These are phyloP conservation scores for Mycena capillaripes DNA, from an alignment of 768 basidiomycete genomes.

Conservation along the genomic window DNA sequence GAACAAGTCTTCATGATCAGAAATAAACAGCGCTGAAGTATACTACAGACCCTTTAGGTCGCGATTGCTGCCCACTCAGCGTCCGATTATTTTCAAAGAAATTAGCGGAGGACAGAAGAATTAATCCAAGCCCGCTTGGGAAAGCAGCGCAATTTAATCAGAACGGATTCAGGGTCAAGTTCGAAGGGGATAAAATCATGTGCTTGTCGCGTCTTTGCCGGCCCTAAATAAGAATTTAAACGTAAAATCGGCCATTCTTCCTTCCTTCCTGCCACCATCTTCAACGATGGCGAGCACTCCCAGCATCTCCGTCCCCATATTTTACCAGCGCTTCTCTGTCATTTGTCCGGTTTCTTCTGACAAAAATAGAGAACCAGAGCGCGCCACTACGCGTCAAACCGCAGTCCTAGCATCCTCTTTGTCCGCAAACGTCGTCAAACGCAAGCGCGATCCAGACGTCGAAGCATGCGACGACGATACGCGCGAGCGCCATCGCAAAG, in stretches of 20 bases:
- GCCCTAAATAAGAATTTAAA: conserved; percentile 6
- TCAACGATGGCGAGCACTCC: neutral
- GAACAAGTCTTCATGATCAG: no score
- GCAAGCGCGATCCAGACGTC: conserved; percentile 11
- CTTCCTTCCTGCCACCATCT: conserved; percentile 8
- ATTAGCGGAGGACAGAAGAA: no score
- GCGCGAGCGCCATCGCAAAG: conserved; percentile 13
- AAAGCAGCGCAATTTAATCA: no score
- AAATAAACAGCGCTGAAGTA: no score
- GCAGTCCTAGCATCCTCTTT: neutral
- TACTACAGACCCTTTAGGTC: no score
- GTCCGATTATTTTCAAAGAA: no score
- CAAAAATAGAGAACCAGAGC: neutral
- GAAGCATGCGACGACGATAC: neutral
- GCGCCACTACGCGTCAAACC: conserved; percentile 11
- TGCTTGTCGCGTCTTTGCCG: neutral
- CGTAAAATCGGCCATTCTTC: neutral
- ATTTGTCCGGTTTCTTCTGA: neutral
- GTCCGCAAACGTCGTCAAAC: neutral
- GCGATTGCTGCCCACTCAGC: no score
- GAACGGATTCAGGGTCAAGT: no score
- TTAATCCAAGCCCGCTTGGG: no score
- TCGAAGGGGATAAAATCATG: no score
- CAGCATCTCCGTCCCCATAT: neutral
- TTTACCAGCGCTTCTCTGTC: conserved; percentile 6